phyloP scores from a whole-genome alignment of 169 alveolate species.

The Plasmodium vivax region DNA sequence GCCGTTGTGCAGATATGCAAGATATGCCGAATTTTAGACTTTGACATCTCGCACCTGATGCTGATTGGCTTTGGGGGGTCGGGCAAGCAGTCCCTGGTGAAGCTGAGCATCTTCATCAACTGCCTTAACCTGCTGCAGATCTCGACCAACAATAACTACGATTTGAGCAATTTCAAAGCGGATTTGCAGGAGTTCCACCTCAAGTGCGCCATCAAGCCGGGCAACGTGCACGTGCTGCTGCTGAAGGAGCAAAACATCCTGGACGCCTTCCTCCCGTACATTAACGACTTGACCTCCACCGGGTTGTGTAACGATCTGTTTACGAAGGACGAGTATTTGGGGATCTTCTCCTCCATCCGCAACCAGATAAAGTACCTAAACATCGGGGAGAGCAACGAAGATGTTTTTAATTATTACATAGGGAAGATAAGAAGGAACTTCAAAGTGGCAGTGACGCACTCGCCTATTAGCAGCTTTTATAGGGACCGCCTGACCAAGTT shows the following conservation, averaged over 20 bases:
- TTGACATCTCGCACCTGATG: conserved; percentile 95
- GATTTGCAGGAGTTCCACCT: conserved; percentile 93
- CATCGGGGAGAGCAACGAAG: conserved; percentile 89
- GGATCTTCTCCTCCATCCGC: conserved; percentile 89
- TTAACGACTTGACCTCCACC: conserved; percentile 95
- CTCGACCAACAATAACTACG: conserved; percentile 92
- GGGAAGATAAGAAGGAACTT: conserved; percentile 79
- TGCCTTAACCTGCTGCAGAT: conserved; percentile 89
- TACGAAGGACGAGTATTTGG: conserved; percentile 93
- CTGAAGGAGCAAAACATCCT: conserved; percentile 95
- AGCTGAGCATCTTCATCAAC: conserved; percentile 93
- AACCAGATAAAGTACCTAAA: conserved; percentile 80
- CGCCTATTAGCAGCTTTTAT: conserved; percentile 71
- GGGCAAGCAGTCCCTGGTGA: conserved; percentile 95
- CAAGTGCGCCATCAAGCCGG: conserved; percentile 94
- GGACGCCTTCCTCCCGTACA: conserved; percentile 92
- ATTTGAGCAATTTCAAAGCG: conserved; percentile 89
- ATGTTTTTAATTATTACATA: conserved; percentile 86
- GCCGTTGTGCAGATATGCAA: conserved; percentile 95
- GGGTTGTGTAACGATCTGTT: conserved; percentile 95
- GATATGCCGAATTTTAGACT: conserved; percentile 93
- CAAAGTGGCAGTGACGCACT: conserved; percentile 78
- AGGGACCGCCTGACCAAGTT: conserved; percentile 64
- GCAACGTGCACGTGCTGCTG: conserved; percentile 92
- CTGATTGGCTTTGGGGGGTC: conserved; percentile 98